Evolutionary conservation across 2,329 filamentous ascomycete genomes (phyloP).

Genomic region (Ceratocystis cacaofunesta): DNA sequence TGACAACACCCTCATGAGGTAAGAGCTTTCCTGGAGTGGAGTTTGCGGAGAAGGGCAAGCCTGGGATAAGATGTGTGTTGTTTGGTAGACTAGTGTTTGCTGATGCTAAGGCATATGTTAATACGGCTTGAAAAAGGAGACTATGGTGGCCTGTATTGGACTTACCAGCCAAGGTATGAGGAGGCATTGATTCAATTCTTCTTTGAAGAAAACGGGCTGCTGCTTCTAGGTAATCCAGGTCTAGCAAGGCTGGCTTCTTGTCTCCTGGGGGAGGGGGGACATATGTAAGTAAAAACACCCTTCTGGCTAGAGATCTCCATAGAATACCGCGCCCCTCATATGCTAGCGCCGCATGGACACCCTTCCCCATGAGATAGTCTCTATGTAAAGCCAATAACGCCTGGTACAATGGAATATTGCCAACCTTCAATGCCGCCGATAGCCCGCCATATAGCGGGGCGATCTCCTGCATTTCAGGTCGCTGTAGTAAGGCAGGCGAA

Average conservation of each 20-base stretch:
- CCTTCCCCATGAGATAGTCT: slow-evolving; percentile 60
- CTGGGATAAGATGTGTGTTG: slow-evolving; percentile 12
- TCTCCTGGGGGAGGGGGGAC: slow-evolving; percentile 42
- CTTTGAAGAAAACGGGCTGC: slow-evolving; percentile 52
- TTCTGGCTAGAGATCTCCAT: slow-evolving; percentile 69
- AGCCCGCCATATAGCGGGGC: slow-evolving; percentile 56
- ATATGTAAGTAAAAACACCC: slow-evolving; percentile 64
- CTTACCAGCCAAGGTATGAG: slow-evolving; percentile 13
- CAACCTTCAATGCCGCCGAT: slow-evolving; percentile 54
- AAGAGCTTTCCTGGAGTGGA: slow-evolving; percentile 30
- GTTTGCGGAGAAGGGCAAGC: neutral
- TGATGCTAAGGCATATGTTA: slow-evolving; percentile 11
- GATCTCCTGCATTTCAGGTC: slow-evolving; percentile 54
- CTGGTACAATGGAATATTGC: slow-evolving; percentile 62
- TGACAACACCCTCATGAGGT: slow-evolving; percentile 46
- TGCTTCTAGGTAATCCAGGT: slow-evolving; percentile 51
- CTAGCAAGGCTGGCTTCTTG: slow-evolving; percentile 57
- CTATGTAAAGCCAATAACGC: slow-evolving; percentile 48
- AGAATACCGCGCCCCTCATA: slow-evolving; percentile 68
- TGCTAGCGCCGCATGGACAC: slow-evolving; percentile 59
- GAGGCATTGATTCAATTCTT: slow-evolving; percentile 35
- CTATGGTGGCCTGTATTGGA: neutral
- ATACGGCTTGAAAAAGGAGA: neutral
- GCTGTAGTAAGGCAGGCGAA: slow-evolving; percentile 46
- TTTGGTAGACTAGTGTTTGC: slow-evolving; percentile 10